Evolutionary conservation across 306 rosid species (phyloP), one percentile per base, ranked within the genome.

Genomic region (Casuarina glauca): DNA sequence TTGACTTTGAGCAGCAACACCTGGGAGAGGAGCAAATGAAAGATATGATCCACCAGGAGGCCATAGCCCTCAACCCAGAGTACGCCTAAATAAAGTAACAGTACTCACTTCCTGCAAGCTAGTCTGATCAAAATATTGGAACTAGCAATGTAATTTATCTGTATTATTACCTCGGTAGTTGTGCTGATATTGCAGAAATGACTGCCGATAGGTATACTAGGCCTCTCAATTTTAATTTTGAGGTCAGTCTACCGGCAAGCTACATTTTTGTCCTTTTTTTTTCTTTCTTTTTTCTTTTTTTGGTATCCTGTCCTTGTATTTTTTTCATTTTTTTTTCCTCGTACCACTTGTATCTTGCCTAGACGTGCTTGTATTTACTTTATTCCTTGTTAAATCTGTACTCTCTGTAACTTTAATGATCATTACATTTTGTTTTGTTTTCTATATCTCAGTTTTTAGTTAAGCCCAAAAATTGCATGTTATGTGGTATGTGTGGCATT

Each of bases 21-120:
- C 52, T 93, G 83, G 94, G 78, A 2, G 99, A 95, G 81, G 97
- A 91, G 84, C 97, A 95, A 80, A 93, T 95, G 83, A 95, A 95
- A 79, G 97, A 93, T 64, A 89, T 95, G 97, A 95, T 95, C 64
- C 91, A 91, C 89, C 83, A 88, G 78, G 99, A 93, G 79, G 93
- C 99, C 76, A 81, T 95, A 60, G 84, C 89, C 70, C 84, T 89
- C 82, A 95, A 95, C 85, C 99, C 97, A 2, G 84, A 91, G 79
- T 83, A 86, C 68, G 91, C 91, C 70, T 95, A 74, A 88, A 42
- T 42, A 1, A 42, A 66, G 9, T 3, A 42, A 42, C 48, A 42
- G 10, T 1, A 38, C 8, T 66, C 17, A 0, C 7, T 42, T 13
- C 71, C 71, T 42, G 71, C 32, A 8, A 17, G 15, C 42, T 16